Evolutionary conservation across 2,329 filamentous ascomycete species (phyloP).

Genomic region (Dothistroma pini): DNA sequence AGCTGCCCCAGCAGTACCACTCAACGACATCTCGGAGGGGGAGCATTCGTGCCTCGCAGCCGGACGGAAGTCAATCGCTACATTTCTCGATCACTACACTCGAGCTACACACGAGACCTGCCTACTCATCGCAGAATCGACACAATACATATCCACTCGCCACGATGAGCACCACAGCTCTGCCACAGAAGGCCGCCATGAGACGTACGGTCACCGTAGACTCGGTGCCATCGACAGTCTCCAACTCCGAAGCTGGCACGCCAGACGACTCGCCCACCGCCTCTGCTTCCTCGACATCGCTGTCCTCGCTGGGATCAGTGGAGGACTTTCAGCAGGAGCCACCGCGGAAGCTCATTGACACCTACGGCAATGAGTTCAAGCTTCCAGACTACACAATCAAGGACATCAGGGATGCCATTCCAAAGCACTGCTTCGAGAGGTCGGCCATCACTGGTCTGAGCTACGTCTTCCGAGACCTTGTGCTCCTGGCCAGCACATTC

Average conservation of each 20-base stretch:
- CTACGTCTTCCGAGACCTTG: slow-evolving; percentile 82
- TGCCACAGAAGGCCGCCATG: slow-evolving; percentile 47
- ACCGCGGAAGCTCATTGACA: slow-evolving; percentile 68
- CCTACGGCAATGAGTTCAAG: slow-evolving; percentile 91
- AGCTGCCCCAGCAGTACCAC: slow-evolving; percentile 5
- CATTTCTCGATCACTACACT: background rate
- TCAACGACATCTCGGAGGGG: background rate
- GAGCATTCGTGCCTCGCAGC: background rate
- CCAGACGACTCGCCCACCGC: slow-evolving; percentile 58
- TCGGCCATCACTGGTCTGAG: slow-evolving; percentile 69
- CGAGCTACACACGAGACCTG: background rate
- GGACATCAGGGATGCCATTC: slow-evolving; percentile 94
- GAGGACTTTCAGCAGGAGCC: slow-evolving; percentile 49
- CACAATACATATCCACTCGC: slow-evolving; percentile 1
- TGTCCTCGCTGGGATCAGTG: slow-evolving; percentile 80
- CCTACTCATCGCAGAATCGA: background rate
- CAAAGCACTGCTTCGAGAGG: slow-evolving; percentile 93
- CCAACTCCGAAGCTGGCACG: slow-evolving; percentile 53
- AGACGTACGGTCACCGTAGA: slow-evolving; percentile 49
- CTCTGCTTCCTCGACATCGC: slow-evolving; percentile 79
- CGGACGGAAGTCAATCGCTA: background rate
- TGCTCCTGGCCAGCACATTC: slow-evolving; percentile 71
- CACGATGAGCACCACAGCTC: slow-evolving; percentile 51
- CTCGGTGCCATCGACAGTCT: slow-evolving; percentile 50
- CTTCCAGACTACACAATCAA: slow-evolving; percentile 97